Evolutionary conservation across 1,139 yeast species (phyloP).

Genomic region (Candida sojae): DNA sequence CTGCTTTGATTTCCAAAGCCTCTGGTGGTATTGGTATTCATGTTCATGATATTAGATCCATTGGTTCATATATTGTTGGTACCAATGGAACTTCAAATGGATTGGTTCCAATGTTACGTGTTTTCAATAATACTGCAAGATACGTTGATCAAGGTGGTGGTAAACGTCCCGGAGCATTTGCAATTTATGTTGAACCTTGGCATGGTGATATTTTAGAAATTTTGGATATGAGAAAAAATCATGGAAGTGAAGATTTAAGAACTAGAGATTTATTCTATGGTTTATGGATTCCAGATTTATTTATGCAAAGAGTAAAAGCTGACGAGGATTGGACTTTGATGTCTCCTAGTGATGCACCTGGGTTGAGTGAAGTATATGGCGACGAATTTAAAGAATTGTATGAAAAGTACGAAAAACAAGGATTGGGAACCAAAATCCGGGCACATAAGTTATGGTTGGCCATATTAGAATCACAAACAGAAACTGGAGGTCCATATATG

Average conservation of each 20-base stretch:
- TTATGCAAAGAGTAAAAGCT: slow-evolving; percentile 54
- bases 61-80: slow-evolving; percentile 53
- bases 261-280: slow-evolving; percentile 61
- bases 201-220: slow-evolving; percentile 57
- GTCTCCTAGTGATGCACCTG: slow-evolving; percentile 56
- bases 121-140: slow-evolving; percentile 60
- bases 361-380: slow-evolving; percentile 52
- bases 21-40: slow-evolving; percentile 64
- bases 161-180: slow-evolving; percentile 64
- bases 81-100: slow-evolving; percentile 60
- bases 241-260: slow-evolving; percentile 57
- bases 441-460: slow-evolving; percentile 59
- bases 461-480: slow-evolving; percentile 57
- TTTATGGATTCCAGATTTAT: slow-evolving; percentile 61
- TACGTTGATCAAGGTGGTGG: slow-evolving; percentile 67
- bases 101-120: slow-evolving; percentile 59
- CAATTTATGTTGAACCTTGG: slow-evolving; percentile 65
- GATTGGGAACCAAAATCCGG: slow-evolving; percentile 35
- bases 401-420: slow-evolving; percentile 46
- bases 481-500: slow-evolving; percentile 62
- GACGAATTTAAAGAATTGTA: slow-evolving; percentile 49
- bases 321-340: slow-evolving; percentile 55
- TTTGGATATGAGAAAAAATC: slow-evolving; percentile 53
- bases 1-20: slow-evolving; percentile 58
- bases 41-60: slow-evolving; percentile 52